Conservation (phyloP, 352 stramenopile species). For the Phytophthora pistaciae region DNA sequence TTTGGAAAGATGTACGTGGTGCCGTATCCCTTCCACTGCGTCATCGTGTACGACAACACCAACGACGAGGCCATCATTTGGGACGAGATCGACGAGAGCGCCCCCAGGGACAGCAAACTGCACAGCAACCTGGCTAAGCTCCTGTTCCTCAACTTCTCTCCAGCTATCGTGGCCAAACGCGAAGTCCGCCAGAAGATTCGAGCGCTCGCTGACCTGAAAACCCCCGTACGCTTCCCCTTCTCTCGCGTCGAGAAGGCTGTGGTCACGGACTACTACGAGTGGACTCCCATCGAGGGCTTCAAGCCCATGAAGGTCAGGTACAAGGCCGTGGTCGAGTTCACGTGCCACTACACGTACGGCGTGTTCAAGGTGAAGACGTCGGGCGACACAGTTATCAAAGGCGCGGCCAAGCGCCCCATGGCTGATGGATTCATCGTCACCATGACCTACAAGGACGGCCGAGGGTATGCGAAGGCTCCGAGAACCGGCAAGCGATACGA, state of each 20-base stretch:
- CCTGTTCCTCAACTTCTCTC: slow-evolving; percentile 43
- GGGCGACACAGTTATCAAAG: slow-evolving; percentile 8
- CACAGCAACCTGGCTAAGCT: slow-evolving; percentile 39
- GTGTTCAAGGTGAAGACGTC: slow-evolving; percentile 32
- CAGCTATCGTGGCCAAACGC: slow-evolving; percentile 27
- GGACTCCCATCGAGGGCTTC: slow-evolving; percentile 8
- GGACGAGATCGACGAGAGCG: slow-evolving; percentile 24
- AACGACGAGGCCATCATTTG: slow-evolving; percentile 50
- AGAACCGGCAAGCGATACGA: slow-evolving; percentile 34
- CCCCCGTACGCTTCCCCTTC: slow-evolving; percentile 40
- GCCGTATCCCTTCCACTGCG: slow-evolving; percentile 60
- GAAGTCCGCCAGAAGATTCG: slow-evolving; percentile 46
- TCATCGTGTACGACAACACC: slow-evolving; percentile 55
- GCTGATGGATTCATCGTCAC: slow-evolving; percentile 46
- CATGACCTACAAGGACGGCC: slow-evolving; percentile 46
- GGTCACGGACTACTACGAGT: slow-evolving; percentile 18
- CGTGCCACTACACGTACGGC: slow-evolving; percentile 43
- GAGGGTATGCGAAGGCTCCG: slow-evolving; percentile 33
- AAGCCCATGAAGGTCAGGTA: slow-evolving; percentile 8
- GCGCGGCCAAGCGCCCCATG: slow-evolving; percentile 25
- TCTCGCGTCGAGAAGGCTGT: slow-evolving; percentile 35
- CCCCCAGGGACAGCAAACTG: slow-evolving; percentile 12
- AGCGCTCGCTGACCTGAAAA: slow-evolving; percentile 22
- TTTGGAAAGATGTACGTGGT: slow-evolving; percentile 61
- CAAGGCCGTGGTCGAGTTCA: slow-evolving; percentile 37